Percentiles rank a stretch among this genome's conserved stretches.
phyloP scores from a whole-genome alignment of 306 rosid genomes.

The Vachellia pachyceras region DNA sequence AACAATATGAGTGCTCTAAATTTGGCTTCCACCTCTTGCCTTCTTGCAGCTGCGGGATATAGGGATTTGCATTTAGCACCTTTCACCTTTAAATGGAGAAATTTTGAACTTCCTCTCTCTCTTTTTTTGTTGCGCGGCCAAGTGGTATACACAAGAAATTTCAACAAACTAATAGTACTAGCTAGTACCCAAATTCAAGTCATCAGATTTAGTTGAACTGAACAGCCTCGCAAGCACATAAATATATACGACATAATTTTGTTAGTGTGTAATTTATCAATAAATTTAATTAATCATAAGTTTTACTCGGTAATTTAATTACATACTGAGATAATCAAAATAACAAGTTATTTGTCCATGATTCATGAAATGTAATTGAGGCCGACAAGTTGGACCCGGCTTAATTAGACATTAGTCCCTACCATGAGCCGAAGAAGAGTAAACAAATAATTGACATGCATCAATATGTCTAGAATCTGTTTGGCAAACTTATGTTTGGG shows the following conservation, averaged over 20 bases:
- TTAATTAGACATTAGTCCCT: neutral
- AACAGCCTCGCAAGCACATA: neutral
- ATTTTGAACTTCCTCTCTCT: neutral
- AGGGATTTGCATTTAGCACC: neutral
- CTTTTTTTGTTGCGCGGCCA: neutral
- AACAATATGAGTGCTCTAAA: neutral
- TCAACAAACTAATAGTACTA: neutral
- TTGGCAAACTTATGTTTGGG: conserved; percentile 10
- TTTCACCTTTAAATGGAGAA: neutral
- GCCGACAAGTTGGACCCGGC: neutral
- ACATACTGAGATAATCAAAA: neutral
- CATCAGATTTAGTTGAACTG: neutral
- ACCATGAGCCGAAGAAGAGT: conserved; percentile 18
- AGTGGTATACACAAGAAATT: neutral
- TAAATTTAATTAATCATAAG: neutral
- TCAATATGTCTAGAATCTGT: conserved; percentile 11
- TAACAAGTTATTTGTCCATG: neutral
- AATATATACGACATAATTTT: neutral
- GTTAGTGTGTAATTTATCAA: neutral
- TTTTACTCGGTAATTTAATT: neutral
- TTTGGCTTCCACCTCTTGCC: neutral
- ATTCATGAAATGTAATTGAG: neutral
- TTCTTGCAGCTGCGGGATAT: neutral
- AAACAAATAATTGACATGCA: neutral
- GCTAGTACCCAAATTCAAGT: neutral